Base-by-base conservation (phyloP, 2,329 filamentous ascomycete genomes). In the Colletotrichum liaoningense region DNA sequence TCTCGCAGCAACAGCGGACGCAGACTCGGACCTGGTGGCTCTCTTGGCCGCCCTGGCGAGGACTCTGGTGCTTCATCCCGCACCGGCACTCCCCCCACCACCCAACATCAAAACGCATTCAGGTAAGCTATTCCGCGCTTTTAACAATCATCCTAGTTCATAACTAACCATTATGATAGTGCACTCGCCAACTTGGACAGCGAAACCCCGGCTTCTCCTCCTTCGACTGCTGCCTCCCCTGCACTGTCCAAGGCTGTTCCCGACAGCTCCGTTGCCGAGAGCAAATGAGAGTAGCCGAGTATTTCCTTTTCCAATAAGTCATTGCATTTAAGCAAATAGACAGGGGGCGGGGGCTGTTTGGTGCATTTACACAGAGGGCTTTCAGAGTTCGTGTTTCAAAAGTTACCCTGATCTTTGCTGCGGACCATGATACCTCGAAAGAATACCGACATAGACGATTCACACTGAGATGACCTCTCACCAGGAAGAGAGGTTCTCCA, bases 1-100 rank as follows among this genome's bases (percentile, higher is more conserved):
- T 94, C 93, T n/a, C 92, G 97, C 76, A 97, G 94, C 86, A 96
- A 95, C 87, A 98, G 95, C 81, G 94, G 95, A 76, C 92, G 95
- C 77, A 92, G 93, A 81, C 89, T 97, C 78, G 93, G 93, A 74
- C 93, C 93, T 76, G 93, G 93, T 79, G 90, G 93, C 78, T 89
- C 93, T 76, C 86, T 95, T 76, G 90, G 90, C 77, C 91, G 94
- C 78, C 90, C 92, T 74, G 92, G 92, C 74, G 95, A 97, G 79
- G 95, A 97, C 78, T 98, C 95, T 74, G 94, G 91, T 78, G 91
- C 93, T 77, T 97, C 95, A 68, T 98, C 95, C 73, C 92, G 97
- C 77, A 97, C 95, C 69, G 94, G 94, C 79, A 98, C 96, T 62
- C 95, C 95, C 68, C 94, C 95, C 58, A 90, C 89, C 24, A 89